phyloP scores from a whole-genome alignment of 2,329 filamentous ascomycete genomes.

The Clonostachys sp. region DNA sequence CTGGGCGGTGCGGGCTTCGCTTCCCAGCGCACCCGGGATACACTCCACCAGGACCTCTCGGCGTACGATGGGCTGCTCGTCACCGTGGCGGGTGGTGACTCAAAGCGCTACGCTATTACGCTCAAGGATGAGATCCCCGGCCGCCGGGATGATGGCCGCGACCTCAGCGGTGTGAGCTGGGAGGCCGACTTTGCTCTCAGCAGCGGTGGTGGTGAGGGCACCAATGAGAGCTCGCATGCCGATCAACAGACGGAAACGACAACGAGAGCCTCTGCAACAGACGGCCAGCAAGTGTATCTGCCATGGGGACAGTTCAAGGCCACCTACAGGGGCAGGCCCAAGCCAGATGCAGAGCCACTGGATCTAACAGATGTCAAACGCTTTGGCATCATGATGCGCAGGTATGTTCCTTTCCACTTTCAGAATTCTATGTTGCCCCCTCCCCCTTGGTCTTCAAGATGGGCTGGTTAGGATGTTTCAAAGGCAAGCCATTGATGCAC shows the following conservation, averaged over 20 bases:
- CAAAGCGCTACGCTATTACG: constrained; percentile 68
- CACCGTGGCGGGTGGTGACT: constrained; percentile 46
- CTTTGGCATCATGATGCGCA: constrained; percentile 76
- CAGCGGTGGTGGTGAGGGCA: constrained; percentile 11
- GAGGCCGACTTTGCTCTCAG: constrained; percentile 59
- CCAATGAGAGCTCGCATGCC: not conserved
- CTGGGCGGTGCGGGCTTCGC: constrained; percentile 81
- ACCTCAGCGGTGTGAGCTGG: constrained; percentile 68
- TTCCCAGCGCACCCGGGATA: constrained; percentile 64
- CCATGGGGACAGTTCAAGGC: constrained; percentile 63
- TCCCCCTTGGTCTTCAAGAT: not conserved
- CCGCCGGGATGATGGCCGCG: constrained; percentile 57
- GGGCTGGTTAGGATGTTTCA: not conserved
- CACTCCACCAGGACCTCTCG: constrained; percentile 58
- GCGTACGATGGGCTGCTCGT: constrained; percentile 58
- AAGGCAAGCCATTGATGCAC: not conserved
- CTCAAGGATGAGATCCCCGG: constrained; percentile 66
- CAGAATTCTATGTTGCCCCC: not conserved
- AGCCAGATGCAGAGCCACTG: constrained; percentile 54
- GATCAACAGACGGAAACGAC: not conserved
- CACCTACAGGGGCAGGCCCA: constrained; percentile 68
- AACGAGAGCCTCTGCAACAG: not conserved
- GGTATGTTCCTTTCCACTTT: constrained; percentile 38
- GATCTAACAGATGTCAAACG: constrained; percentile 57
- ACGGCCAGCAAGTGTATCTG: constrained; percentile 39